These are phyloP conservation scores for Thozetella sp. DNA, from an alignment of 495 filamentous ascomycete species.

Conservation along the genomic window DNA sequence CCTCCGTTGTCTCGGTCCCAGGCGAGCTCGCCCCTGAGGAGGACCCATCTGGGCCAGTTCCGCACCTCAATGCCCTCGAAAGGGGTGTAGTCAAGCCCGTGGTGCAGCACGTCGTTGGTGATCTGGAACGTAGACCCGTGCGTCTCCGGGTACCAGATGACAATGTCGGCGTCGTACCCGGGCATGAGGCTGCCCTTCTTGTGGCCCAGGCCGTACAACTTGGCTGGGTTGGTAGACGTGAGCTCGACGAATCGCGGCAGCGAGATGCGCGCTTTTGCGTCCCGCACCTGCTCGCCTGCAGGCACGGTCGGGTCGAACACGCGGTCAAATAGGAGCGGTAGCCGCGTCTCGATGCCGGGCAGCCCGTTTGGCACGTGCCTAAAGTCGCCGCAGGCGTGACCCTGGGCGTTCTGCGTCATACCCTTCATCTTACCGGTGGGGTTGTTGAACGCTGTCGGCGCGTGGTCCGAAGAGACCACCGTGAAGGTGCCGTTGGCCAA, in stretches of 20 bases:
- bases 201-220: slow-evolving; percentile 52
- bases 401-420: background rate
- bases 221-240: slow-evolving; percentile 54
- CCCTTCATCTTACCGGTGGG: slow-evolving; percentile 38
- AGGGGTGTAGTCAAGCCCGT: slow-evolving; percentile 34
- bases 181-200: slow-evolving; percentile 51
- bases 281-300: slow-evolving; percentile 16
- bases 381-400: slow-evolving; percentile 16
- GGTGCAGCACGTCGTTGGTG: slow-evolving; percentile 23
- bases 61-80: slow-evolving; percentile 31
- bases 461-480: slow-evolving; percentile 42
- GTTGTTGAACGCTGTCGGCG: slow-evolving; percentile 38
- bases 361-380: slow-evolving; percentile 52
- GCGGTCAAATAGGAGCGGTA: slow-evolving; percentile 40
- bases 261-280: slow-evolving; percentile 28
- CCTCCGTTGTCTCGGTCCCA: slow-evolving; percentile 30
- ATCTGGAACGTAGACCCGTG: slow-evolving; percentile 19
- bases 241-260: slow-evolving; percentile 55
- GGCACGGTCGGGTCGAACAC: slow-evolving; percentile 10
- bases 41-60: slow-evolving; percentile 34
- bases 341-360: slow-evolving; percentile 55
- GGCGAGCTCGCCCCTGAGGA: slow-evolving; percentile 29
- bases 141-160: slow-evolving; percentile 39
- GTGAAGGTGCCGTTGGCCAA: slow-evolving; percentile 43
- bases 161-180: slow-evolving; percentile 48